phyloP scores from a whole-genome alignment of 2,329 filamentous ascomycete genomes.

The Colletotrichum magnum region DNA sequence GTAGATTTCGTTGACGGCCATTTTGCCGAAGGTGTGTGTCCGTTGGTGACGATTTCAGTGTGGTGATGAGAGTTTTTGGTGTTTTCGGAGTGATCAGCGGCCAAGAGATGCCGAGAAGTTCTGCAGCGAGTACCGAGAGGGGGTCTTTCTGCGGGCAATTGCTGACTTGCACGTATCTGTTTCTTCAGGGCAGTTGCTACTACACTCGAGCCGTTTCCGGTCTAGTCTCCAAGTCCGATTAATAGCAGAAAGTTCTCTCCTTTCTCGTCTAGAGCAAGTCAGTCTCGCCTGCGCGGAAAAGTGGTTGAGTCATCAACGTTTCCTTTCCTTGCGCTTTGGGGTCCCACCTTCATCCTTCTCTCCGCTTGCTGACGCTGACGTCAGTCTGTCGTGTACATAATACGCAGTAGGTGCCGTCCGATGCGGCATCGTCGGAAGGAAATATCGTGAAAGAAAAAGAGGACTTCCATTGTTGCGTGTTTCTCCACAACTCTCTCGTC shows the following conservation, averaged over 20 bases:
- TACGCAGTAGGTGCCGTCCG: not conserved
- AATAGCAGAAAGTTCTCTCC: no score
- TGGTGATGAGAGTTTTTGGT: no score
- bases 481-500: no score
- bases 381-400: constrained; percentile 23
- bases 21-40: constrained; percentile 18
- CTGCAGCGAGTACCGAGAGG: not conserved
- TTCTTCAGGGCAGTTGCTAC: no score
- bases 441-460: not conserved
- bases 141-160: not conserved
- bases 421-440: constrained; percentile 24
- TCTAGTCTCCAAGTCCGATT: no score
- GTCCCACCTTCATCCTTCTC: no score
- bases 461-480: no score
- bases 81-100: not conserved
- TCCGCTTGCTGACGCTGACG: constrained; percentile 24
- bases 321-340: no score
- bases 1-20: constrained; percentile 51
- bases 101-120: not conserved
- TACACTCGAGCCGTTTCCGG: no score
- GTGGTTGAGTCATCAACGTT: constrained; percentile 25
- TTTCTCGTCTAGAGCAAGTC: no score
- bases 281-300: no score
- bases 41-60: not conserved
- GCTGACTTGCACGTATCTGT: no score